Percentiles rank a stretch among this genome's conserved stretches.
Evolutionary conservation across 108 stramenopile species (phyloP).

Genomic region (Pseudonitzschia pungens): DNA sequence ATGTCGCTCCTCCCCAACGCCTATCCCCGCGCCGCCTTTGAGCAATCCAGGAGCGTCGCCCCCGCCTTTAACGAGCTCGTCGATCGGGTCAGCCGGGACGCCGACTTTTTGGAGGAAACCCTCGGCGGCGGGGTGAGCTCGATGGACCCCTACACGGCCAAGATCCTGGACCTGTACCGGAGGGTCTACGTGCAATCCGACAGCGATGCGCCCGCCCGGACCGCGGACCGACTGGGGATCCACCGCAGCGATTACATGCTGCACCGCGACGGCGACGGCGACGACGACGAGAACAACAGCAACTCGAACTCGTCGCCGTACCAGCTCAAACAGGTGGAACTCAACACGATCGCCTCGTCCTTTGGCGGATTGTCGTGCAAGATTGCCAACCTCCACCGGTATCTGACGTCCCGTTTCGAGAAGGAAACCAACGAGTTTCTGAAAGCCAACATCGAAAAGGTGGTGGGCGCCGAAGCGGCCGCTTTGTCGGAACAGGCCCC

Average conservation of each 20-base stretch:
- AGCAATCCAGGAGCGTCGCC: constrained; percentile 55
- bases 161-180: constrained; percentile 75
- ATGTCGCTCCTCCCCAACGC: constrained; percentile 84
- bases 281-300: too few relatives aligned
- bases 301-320: too few relatives aligned
- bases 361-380: constrained; percentile 81
- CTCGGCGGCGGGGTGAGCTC: constrained; percentile 61
- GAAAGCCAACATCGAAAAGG: constrained; percentile 48
- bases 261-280: constrained; percentile 35
- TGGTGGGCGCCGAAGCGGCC: constrained; percentile 25
- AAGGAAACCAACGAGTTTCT: constrained; percentile 44
- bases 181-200: constrained; percentile 56
- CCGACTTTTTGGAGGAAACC: constrained; percentile 67
- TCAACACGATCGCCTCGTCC: constrained; percentile 97
- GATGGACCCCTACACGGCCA: constrained; percentile 84
- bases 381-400: constrained; percentile 72
- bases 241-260: constrained; percentile 98
- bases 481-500: not conserved
- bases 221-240: constrained; percentile 81
- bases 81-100: constrained; percentile 82
- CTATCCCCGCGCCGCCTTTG: constrained; percentile 70
- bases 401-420: constrained; percentile 53
- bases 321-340: constrained; percentile 89
- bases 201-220: constrained; percentile 38
- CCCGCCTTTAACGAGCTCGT: constrained; percentile 83